phyloP scores from a whole-genome alignment of 495 filamentous ascomycete species.

The Friedmanniomyces endolithicus region DNA sequence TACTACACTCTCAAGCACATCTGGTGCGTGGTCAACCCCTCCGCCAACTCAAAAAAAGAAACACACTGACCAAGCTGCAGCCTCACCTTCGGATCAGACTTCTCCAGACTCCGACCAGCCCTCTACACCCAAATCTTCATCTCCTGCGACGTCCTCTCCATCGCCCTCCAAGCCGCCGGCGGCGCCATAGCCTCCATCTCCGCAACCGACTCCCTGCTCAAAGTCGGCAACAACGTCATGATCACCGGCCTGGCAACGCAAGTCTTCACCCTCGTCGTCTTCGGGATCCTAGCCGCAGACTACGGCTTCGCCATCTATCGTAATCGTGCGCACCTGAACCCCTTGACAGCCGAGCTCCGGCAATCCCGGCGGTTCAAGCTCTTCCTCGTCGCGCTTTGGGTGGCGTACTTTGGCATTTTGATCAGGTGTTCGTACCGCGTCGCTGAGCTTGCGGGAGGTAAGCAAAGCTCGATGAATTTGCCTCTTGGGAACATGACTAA shows the following conservation, averaged over 20 bases:
- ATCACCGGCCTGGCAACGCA: slow-evolving; percentile 37
- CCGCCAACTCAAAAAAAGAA: neutral
- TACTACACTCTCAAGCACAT: slow-evolving; percentile 41
- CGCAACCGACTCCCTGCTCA: neutral
- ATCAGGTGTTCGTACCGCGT: slow-evolving; percentile 40
- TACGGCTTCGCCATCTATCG: slow-evolving; percentile 28
- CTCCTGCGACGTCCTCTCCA: slow-evolving; percentile 19
- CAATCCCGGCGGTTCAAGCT: slow-evolving; percentile 28
- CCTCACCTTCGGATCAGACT: slow-evolving; percentile 14
- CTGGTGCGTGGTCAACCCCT: slow-evolving; percentile 1
- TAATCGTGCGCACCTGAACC: slow-evolving; percentile 20
- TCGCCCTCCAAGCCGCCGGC: slow-evolving; percentile 21
- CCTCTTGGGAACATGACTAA: neutral
- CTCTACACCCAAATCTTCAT: slow-evolving; percentile 23
- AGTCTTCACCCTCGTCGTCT: slow-evolving; percentile 38
- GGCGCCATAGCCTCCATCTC: slow-evolving; percentile 18
- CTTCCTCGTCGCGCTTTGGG: slow-evolving; percentile 35
- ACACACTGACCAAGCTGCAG: slow-evolving; percentile 1
- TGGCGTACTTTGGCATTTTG: slow-evolving; percentile 36
- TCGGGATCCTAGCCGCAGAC: slow-evolving; percentile 34
- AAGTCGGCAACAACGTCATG: slow-evolving; percentile 27
- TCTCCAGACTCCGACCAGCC: slow-evolving; percentile 14
- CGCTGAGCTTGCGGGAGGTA: slow-evolving; percentile 35
- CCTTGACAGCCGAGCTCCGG: slow-evolving; percentile 12
- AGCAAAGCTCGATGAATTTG: neutral